These are phyloP conservation scores for Neofusicoccum parvum DNA, from an alignment of 2,329 filamentous ascomycete species.

Conservation along the genomic window DNA sequence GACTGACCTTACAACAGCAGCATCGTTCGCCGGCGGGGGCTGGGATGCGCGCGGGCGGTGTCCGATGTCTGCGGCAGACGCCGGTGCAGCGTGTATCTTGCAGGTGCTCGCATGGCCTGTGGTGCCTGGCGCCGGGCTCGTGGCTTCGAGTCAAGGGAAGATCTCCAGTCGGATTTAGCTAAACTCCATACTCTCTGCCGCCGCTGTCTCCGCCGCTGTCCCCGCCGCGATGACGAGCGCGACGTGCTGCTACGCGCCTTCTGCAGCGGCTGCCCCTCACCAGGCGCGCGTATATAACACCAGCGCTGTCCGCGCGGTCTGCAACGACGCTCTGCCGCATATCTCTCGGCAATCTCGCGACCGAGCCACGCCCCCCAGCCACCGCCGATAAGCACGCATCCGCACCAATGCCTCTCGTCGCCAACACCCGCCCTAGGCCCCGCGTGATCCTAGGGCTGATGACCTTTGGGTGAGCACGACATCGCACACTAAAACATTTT, in stretches of 20 bases:
- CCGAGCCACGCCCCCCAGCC: background rate
- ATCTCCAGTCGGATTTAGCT: constrained; percentile 13
- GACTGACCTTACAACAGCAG: background rate
- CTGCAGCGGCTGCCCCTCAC: background rate
- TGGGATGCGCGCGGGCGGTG: background rate
- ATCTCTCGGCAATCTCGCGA: constrained; percentile 11
- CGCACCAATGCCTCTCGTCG: constrained; percentile 43
- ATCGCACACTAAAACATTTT: background rate
- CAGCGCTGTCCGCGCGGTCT: background rate
- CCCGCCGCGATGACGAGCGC: constrained; percentile 8
- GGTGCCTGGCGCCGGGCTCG: constrained; percentile 9
- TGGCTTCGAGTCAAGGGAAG: constrained; percentile 5
- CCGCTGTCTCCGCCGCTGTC: background rate
- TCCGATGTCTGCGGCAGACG: background rate
- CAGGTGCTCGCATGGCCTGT: background rate
- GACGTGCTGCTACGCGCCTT: background rate
- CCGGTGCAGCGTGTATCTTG: constrained; percentile 1
- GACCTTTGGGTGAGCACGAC: constrained; percentile 66
- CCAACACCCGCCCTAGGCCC: constrained; percentile 53
- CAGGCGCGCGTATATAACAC: background rate
- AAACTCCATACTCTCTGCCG: background rate
- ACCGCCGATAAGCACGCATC: background rate
- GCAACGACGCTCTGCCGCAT: background rate
- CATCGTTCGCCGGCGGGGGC: background rate
- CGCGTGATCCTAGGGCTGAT: constrained; percentile 82